Evolutionary conservation across 1,139 yeast species (phyloP).

Genomic region (Saccharomyces hybrid): DNA sequence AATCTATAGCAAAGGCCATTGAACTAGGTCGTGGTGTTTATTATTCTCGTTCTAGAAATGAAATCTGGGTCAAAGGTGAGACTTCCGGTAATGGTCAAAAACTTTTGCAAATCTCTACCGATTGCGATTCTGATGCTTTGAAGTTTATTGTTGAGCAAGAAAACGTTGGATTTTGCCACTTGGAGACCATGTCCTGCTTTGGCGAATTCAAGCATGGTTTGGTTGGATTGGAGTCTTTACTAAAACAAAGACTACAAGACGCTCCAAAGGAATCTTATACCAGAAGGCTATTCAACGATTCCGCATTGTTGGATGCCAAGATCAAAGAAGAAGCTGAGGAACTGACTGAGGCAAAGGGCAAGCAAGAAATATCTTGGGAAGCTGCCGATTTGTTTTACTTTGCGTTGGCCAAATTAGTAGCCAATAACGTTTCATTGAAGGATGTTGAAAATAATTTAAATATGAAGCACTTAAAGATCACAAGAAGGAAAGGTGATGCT

Average conservation of each 20-base stretch:
- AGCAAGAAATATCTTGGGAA: conserved; percentile 88
- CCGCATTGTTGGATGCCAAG: conserved; percentile 68
- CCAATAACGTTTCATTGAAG: conserved; percentile 67
- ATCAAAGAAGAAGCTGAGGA: conserved; percentile 96
- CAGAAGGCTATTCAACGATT: conserved; percentile 75
- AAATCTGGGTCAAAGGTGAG: conserved; percentile 93
- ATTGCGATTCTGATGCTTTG: conserved; percentile 89
- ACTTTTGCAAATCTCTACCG: conserved; percentile 57
- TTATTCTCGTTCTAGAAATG: conserved; percentile 80
- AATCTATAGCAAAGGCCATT: conserved; percentile 75
- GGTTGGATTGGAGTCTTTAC: conserved; percentile 51
- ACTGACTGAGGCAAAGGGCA: conserved; percentile 67
- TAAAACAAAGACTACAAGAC: conserved; percentile 40
- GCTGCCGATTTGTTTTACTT: conserved; percentile 93
- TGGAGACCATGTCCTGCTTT: conserved; percentile 71
- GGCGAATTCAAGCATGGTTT: conserved; percentile 55
- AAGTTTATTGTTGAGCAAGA: conserved; percentile 79
- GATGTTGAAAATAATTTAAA: conserved; percentile 84
- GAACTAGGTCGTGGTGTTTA: conserved; percentile 83
- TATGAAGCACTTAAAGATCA: conserved; percentile 73
- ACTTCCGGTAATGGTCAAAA: conserved; percentile 92
- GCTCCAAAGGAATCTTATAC: conserved; percentile 95
- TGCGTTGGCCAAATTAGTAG: conserved; percentile 78
- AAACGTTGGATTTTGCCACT: conserved; percentile 77
- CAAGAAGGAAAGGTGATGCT: conserved; percentile 95